A percentile compares a stretch with the other conserved stretches of the same genome.
Conservation (phyloP, 345 rosid species). For the Alliaria petiolata region DNA sequence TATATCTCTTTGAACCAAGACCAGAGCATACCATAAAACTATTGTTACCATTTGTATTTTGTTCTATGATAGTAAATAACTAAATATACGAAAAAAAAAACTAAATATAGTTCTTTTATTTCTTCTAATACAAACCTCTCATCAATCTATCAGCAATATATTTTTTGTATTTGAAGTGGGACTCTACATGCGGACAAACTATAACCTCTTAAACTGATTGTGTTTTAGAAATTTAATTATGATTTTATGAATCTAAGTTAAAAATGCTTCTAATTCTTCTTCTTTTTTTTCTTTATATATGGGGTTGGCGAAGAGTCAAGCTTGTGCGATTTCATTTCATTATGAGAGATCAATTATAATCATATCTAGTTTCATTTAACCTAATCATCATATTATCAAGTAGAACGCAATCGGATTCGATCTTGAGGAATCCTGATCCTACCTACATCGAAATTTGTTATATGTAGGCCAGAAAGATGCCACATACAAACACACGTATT, state of each 20-base stretch:
- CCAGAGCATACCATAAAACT: background rate
- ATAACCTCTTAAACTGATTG: background rate
- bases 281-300: background rate
- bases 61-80: background rate
- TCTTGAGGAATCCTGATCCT: slow-evolving; percentile 23
- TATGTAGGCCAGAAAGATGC: slow-evolving; percentile 21
- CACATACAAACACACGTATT: slow-evolving; percentile 20
- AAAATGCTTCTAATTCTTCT: background rate
- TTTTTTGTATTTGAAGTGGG: background rate
- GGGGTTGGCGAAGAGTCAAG: slow-evolving; percentile 11
- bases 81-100: too few relatives aligned
- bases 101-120: background rate
- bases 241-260: background rate
- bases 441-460: slow-evolving; percentile 21
- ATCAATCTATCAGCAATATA: background rate
- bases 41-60: too few relatives aligned
- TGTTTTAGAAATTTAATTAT: background rate
- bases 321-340: background rate
- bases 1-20: background rate
- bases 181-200: background rate
- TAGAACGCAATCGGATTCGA: slow-evolving; percentile 23
- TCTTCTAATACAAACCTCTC: background rate
- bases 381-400: slow-evolving; percentile 9
- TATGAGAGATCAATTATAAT: slow-evolving; percentile 6
- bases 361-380: background rate